phyloP scores from a whole-genome alignment of 306 rosid species.

The Comarum palustre region DNA sequence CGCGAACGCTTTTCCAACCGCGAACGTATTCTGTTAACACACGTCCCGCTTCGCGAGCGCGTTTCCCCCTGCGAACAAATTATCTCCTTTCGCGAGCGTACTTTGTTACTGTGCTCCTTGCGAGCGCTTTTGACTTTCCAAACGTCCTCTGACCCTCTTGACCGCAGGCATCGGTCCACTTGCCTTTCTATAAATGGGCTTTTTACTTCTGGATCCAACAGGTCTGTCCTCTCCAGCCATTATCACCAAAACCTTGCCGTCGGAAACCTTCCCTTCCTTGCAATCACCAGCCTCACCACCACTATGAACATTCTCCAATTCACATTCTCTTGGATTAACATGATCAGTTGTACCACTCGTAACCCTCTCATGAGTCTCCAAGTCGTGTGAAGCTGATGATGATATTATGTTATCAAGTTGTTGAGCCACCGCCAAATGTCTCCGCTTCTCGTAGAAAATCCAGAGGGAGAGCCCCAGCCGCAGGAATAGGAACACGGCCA shows the following conservation, averaged over 20 bases:
- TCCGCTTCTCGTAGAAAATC: constrained; percentile 1
- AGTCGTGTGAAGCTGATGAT: not conserved
- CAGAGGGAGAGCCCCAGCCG: not conserved
- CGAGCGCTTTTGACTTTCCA: too few species aligned
- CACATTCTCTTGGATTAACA: not conserved
- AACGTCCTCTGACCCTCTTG: too few species aligned
- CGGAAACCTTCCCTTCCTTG: not conserved
- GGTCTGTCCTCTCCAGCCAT: not conserved
- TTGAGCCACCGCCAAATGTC: not conserved
- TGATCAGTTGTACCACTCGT: not conserved
- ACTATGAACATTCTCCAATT: not conserved
- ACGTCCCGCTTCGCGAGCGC: too few species aligned
- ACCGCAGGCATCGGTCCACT: too few species aligned
- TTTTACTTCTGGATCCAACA: too few species aligned
- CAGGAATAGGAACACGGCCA: not conserved
- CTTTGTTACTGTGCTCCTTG: too few species aligned
- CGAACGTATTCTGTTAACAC: too few species aligned
- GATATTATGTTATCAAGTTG: not conserved
- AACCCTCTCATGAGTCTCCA: not conserved
- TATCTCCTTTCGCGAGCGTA: too few species aligned
- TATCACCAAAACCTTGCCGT: constrained; percentile 1
- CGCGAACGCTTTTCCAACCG: too few species aligned
- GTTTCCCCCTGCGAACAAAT: too few species aligned
- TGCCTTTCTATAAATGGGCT: too few species aligned
- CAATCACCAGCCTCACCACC: not conserved